Evolutionary conservation across 768 basidiomycete genomes (phyloP).

Genomic region (Fomitopsis pulvina): DNA sequence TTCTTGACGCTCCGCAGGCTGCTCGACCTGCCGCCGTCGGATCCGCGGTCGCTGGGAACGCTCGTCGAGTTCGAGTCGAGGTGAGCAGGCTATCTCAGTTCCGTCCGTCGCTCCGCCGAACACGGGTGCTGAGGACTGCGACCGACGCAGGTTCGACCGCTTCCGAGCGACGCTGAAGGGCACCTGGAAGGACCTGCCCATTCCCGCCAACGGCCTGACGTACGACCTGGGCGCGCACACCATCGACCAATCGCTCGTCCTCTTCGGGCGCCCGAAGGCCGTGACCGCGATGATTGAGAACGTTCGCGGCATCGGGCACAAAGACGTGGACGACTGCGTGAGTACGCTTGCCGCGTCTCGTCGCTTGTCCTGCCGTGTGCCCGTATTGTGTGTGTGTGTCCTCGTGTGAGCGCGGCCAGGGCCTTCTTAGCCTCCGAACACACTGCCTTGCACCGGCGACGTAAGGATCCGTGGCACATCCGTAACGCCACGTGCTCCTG

Average conservation of each 20-base stretch:
- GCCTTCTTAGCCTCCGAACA: no score
- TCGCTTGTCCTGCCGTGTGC: not conserved
- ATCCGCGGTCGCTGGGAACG: slow-evolving; percentile 49
- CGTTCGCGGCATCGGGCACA: slow-evolving; percentile 55
- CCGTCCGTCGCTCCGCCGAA: not conserved
- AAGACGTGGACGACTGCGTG: slow-evolving; percentile 62
- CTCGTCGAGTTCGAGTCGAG: slow-evolving; percentile 72
- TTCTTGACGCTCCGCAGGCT: slow-evolving; percentile 61
- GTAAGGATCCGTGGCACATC: no score
- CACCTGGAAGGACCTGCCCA: slow-evolving; percentile 73
- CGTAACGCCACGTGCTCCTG: no score
- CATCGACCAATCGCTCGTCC: slow-evolving; percentile 66
- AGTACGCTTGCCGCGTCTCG: slow-evolving; percentile 17
- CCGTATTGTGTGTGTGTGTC: not conserved
- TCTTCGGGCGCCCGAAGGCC: slow-evolving; percentile 69
- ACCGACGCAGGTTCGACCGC: slow-evolving; percentile 56
- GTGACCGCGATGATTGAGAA: slow-evolving; percentile 70
- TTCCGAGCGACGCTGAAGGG: slow-evolving; percentile 59
- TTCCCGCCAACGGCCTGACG: slow-evolving; percentile 55
- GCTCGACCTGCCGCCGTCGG: slow-evolving; percentile 43
- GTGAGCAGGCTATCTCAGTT: slow-evolving; percentile 37
- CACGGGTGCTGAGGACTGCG: not conserved
- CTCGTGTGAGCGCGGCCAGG: no score
- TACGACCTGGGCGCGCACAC: slow-evolving; percentile 81
- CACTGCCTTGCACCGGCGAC: no score